Evolutionary conservation across 1,284 basidiomycete genomes (phyloP), one percentile per base, ranked within the genome.

Genomic region (Tilletia indica): DNA sequence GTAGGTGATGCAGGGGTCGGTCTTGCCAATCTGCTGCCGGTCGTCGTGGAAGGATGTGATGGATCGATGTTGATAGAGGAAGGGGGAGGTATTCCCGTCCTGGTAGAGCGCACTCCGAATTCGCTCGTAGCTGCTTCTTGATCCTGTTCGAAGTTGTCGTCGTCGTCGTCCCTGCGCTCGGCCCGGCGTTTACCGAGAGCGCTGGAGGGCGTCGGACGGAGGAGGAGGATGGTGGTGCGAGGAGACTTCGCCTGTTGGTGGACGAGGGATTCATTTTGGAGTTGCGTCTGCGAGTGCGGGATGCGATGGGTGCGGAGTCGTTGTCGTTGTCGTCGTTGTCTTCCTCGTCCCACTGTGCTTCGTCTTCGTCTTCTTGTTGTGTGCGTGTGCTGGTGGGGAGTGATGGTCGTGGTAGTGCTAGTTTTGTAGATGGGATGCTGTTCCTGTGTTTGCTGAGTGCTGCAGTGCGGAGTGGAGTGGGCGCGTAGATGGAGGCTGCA

Each of bases 141-240:
- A 5, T 21, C 56, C 4, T 58, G n/a, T 12, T 58, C 56, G 21
- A 58, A 58, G 8, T 38, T 34, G 58, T 61, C 61, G 5, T 36
- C 25, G 61, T 38, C 38, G 34, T 42, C 38, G 11, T 64, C 31
- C 36, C 61, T 19, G 31, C 38, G 31, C 16, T 34, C 61, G 34
- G 61, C 38, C 36, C 61, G 31, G 34, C 61, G 61, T n/a, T 64
- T 64, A 3, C 61, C 61, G 25, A 64, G 61, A 5, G 61, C 61
- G 61, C 61, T 64, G 61, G 31, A 38, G 31, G 61, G 61, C 16
- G 36, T 25, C 42, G 11, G 31, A n/a, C n/a, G 14, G n/a, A 14
- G 9, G 61, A 64, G 16, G 61, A 25, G 31, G 61, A 19, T 8
- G 25, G 16, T 34, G 61, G 61, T 39, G 38, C 61, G 42, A 45